Evolutionary conservation across 108 stramenopile species (phyloP), one percentile per base, ranked within the genome.

Genomic region (Cyclotella distinguenda): DNA sequence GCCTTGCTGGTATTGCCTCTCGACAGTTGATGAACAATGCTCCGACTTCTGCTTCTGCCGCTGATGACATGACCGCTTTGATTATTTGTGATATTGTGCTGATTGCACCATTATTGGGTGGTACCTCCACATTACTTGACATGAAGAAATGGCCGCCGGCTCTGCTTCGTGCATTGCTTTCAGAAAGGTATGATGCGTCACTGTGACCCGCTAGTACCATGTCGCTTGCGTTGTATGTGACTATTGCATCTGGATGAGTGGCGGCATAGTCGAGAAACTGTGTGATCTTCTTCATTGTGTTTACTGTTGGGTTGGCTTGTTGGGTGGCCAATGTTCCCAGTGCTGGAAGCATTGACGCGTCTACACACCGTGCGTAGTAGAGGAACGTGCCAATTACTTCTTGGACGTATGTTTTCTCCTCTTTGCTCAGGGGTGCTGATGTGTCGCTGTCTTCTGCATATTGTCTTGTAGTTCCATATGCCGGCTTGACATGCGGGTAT

Each of bases 241-340:
- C 27, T 2, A 42, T 66, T 59, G 78, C 78, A 48, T 77, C 56
- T 0, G 73, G 73, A 45, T 83, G 64, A 4, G 82, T 63, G 26
- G 78, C 76, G 3, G 60, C 53, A 62, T 83, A 83, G 43, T 83
- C 70, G 5, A 83, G 65, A 11, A 82, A 52, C 32, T 68, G 56
- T 43, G 7, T 67, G 69, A 22, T 39, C 25, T 34, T 47, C 34
- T 55, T 44, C 19, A 64, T 43, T 19, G 63, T 64, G 21, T 28
- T 11, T 56, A 46, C 53, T 11, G 50, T 51, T 51, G 27, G 50
- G 5, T 5, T 4, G 23, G 23, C 4, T 51, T 51, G 50, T 28
- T 46, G n/a, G 4, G 67, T 12, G n/a, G 81, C 64, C 3, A 82
- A 42, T 18, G 30, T 18, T 18, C 62, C 52, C 1, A 84, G 40